Conservation (phyloP, 1,284 basidiomycete species). For the Grifola frondosa region DNA sequence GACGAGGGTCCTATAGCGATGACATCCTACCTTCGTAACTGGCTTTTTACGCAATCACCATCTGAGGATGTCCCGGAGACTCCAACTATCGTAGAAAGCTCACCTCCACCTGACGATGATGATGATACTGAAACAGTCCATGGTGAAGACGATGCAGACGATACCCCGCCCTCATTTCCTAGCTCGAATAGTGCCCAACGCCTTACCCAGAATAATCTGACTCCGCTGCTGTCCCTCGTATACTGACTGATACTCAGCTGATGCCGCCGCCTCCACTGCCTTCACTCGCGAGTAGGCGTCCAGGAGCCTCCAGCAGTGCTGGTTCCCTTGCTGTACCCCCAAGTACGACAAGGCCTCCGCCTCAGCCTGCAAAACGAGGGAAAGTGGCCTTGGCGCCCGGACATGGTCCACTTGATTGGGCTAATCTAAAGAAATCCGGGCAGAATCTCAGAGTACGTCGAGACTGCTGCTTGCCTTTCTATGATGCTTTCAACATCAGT, state of each 20-base stretch:
- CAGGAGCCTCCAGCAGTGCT: slow-evolving; percentile 36
- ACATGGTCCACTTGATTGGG: slow-evolving; percentile 94
- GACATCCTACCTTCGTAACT: slow-evolving; percentile 32
- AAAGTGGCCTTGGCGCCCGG: slow-evolving; percentile 94
- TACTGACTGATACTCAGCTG: slow-evolving; percentile 52
- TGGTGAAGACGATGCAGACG: slow-evolving; percentile 57
- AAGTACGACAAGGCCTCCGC: slow-evolving; percentile 55
- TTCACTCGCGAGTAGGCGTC: slow-evolving; percentile 43
- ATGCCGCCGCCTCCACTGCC: slow-evolving; percentile 76
- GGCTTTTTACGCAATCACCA: slow-evolving; percentile 26
- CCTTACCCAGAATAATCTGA: slow-evolving; percentile 19
- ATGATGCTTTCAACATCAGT: slow-evolving; percentile 3
- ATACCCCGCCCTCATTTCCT: slow-evolving; percentile 83
- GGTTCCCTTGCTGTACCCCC: slow-evolving; percentile 59
- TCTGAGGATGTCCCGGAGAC: slow-evolving; percentile 3
- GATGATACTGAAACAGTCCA: slow-evolving; percentile 50
- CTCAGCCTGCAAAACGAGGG: slow-evolving; percentile 56
- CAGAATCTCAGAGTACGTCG: slow-evolving; percentile 69
- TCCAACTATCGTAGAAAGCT: slow-evolving; percentile 33
- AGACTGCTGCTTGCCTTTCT: slow-evolving; percentile 1
- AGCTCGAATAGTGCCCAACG: slow-evolving; percentile 81
- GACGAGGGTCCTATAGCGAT: slow-evolving; percentile 10
- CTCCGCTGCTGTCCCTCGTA: slow-evolving; percentile 35
- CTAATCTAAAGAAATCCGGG: slow-evolving; percentile 79
- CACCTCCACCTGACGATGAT: slow-evolving; percentile 46